These are phyloP conservation scores for Verticillium alfalfae DNA, from an alignment of 2,329 filamentous ascomycete species.

Conservation along the genomic window DNA sequence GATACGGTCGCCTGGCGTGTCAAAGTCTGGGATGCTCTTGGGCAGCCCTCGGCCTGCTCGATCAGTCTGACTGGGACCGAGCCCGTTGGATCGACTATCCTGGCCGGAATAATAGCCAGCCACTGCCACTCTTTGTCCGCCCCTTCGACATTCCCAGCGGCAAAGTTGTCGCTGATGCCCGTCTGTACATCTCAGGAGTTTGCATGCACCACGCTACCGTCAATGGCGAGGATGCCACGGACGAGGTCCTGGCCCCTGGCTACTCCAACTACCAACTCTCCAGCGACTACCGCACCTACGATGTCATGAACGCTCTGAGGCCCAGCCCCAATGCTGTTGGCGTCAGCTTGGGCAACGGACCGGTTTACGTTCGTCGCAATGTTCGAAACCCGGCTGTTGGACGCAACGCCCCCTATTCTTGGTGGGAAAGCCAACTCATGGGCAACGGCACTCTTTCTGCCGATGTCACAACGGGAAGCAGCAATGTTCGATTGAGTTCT, in stretches of 20 bases:
- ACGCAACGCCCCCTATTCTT: constrained; percentile 3
- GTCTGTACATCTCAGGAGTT: constrained; percentile 3
- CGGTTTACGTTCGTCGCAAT: constrained; percentile 3
- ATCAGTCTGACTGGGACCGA: constrained; percentile 3
- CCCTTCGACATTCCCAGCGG: constrained; percentile 1
- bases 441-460: constrained; percentile 2
- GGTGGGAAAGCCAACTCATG: constrained; percentile 7
- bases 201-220: constrained; percentile 5
- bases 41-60: constrained; percentile 3
- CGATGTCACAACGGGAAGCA: neutral
- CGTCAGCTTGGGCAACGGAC: constrained; percentile 4
- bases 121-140: neutral
- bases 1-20: constrained; percentile 4
- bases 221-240: constrained; percentile 6
- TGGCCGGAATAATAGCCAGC: constrained; percentile 1
- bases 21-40: constrained; percentile 3
- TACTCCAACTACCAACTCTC: constrained; percentile 8
- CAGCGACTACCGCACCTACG: constrained; percentile 6
- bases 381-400: constrained; percentile 4
- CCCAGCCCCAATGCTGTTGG: constrained; percentile 2
- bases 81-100: constrained; percentile 4
- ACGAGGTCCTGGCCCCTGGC: constrained; percentile 5
- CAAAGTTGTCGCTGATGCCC: constrained; percentile 1
- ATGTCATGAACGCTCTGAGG: neutral
- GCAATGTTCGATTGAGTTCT: neutral